Percentiles rank a stretch among this genome's conserved stretches.
Conservation (phyloP, 1,139 yeast species). For the Blastobotrys illinoisensis region DNA sequence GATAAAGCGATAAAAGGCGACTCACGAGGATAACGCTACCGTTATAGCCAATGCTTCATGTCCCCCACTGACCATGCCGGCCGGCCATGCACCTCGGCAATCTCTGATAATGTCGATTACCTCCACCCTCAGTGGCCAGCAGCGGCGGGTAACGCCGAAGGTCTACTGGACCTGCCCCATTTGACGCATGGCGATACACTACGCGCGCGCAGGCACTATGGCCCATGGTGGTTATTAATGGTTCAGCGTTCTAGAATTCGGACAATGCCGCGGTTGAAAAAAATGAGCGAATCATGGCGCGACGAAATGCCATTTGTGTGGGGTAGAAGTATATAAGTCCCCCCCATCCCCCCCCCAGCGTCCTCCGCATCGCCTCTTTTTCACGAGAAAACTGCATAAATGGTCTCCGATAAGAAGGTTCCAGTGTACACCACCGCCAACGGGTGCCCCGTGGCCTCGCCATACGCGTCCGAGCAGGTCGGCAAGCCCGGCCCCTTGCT, state of each 20-base stretch:
- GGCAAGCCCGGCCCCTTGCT: conserved; percentile 52
- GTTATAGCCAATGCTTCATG: too few relatives aligned
- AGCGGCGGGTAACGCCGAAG: neutral
- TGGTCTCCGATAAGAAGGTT: conserved; percentile 5
- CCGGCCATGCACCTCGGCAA: neutral
- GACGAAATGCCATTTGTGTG: neutral
- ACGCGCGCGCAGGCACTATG: neutral
- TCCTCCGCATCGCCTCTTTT: too few relatives aligned
- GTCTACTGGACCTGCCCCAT: neutral
- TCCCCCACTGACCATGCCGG: too few relatives aligned
- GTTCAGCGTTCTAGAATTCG: neutral
- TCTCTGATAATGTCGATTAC: neutral
- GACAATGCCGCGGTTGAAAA: neutral
- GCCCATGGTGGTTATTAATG: neutral
- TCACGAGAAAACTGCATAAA: neutral
- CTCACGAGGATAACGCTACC: too few relatives aligned
- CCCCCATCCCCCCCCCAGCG: neutral
- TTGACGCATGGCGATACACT: too few relatives aligned
- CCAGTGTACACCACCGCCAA: conserved; percentile 56
- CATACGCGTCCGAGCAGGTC: conserved; percentile 61
- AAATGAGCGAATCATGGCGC: neutral
- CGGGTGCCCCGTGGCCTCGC: conserved; percentile 59
- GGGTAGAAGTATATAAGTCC: neutral
- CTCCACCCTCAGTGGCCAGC: neutral
- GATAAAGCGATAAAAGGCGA: too few relatives aligned